A percentile compares a stretch with the other conserved stretches of the same genome.
These are phyloP conservation scores for Aspergillus hortae DNA, from an alignment of 2,329 filamentous ascomycete species.

Conservation along the genomic window DNA sequence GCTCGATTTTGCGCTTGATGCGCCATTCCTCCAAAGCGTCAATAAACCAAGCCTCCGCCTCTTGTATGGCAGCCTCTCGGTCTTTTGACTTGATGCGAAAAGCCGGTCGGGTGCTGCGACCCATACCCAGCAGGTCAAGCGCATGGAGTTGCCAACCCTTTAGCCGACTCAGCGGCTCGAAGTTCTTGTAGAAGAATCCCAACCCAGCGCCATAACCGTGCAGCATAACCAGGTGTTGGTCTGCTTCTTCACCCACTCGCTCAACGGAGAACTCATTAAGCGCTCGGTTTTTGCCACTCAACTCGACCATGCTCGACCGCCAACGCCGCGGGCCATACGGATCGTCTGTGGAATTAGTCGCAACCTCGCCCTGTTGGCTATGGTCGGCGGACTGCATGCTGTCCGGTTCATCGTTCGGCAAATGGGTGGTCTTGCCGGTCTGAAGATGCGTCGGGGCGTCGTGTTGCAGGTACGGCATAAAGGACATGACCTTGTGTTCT, in stretches of 20 bases:
- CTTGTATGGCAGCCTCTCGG: conserved; percentile 71
- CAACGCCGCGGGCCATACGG: conserved; percentile 82
- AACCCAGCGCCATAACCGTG: conserved; percentile 95
- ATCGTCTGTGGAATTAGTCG: conserved; percentile 55
- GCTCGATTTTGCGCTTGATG: conserved; percentile 79
- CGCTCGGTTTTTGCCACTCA: conserved; percentile 80
- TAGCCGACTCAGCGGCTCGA: conserved; percentile 76
- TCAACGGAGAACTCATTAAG: conserved; percentile 93
- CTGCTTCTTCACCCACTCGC: conserved; percentile 70
- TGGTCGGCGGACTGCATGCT: conserved; percentile 35
- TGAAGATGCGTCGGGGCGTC: conserved; percentile 65
- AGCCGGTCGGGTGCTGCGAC: conserved; percentile 74
- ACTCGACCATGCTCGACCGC: conserved; percentile 77
- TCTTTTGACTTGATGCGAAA: conserved; percentile 86
- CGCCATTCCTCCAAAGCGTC: conserved; percentile 97
- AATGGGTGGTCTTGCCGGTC: conserved; percentile 47
- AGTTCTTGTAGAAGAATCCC: conserved; percentile 98
- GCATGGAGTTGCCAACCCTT: conserved; percentile 87
- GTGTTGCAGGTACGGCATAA: conserved; percentile 73
- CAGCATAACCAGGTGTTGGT: conserved; percentile 89
- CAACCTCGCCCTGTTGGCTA: conserved; percentile 43
- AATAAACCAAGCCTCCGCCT: conserved; percentile 94
- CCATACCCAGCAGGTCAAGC: conserved; percentile 94
- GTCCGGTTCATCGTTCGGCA: conserved; percentile 23
- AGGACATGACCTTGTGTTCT: conserved; percentile 82